A percentile compares a stretch with the other conserved stretches of the same genome.
These are phyloP conservation scores for Quercus alba DNA, from an alignment of 306 rosid species.

Conservation along the genomic window DNA sequence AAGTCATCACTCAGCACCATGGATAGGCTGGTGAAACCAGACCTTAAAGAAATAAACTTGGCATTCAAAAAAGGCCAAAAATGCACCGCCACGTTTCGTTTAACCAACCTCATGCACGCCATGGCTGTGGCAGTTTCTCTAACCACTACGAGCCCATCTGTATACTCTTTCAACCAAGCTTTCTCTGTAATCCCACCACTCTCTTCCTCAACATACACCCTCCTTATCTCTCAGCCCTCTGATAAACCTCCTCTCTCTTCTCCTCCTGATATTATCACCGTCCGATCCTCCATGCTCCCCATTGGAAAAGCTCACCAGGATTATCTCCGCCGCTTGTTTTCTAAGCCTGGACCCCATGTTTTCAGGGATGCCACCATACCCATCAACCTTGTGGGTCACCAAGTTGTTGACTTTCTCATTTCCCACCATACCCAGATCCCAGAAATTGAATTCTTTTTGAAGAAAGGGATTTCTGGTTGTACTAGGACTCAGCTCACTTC, in stretches of 20 bases:
- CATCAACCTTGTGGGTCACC: constrained; percentile 59
- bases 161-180: constrained; percentile 47
- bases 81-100: constrained; percentile 56
- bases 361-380: constrained; percentile 74
- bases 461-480: constrained; percentile 56
- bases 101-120: constrained; percentile 89
- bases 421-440: constrained; percentile 20
- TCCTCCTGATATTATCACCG: constrained; percentile 51
- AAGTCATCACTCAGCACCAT: constrained; percentile 22
- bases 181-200: constrained; percentile 71
- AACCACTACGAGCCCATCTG: constrained; percentile 58
- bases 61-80: constrained; percentile 49
- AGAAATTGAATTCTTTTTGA: constrained; percentile 19
- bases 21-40: constrained; percentile 91
- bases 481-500: constrained; percentile 40
- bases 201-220: constrained; percentile 53
- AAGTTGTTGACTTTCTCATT: constrained; percentile 50
- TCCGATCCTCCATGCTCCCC: constrained; percentile 73
- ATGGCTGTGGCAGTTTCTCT: constrained; percentile 89
- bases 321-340: constrained; percentile 65
- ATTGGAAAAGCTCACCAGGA: constrained; percentile 65
- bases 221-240: constrained; percentile 35
- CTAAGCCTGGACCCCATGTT: constrained; percentile 66
- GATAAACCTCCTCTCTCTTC: constrained; percentile 48
- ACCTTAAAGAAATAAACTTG: constrained; percentile 61